phyloP scores from a whole-genome alignment of 495 filamentous ascomycete species.

The Trichocladium antarcticum region DNA sequence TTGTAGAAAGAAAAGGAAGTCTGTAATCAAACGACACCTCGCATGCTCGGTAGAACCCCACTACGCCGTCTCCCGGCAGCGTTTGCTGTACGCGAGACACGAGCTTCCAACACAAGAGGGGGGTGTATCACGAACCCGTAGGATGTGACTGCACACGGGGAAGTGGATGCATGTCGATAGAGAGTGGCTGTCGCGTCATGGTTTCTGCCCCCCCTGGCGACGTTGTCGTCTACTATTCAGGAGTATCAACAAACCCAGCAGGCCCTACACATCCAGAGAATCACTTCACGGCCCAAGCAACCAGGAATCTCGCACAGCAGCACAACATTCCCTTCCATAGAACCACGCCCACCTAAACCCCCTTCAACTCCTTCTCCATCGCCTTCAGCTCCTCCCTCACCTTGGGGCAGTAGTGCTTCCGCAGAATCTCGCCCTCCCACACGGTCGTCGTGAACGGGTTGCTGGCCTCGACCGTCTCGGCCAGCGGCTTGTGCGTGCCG shows the following conservation, averaged over 20 bases:
- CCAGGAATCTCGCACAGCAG: not conserved
- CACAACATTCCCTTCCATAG: not conserved
- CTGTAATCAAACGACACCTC: not conserved
- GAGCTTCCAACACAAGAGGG: no score
- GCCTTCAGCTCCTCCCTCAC: conserved; percentile 63
- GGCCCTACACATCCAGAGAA: not conserved
- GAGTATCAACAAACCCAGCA: not conserved
- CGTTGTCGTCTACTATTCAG: not conserved
- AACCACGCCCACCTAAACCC: not conserved
- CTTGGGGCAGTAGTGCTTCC: conserved; percentile 75
- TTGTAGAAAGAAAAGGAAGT: not conserved
- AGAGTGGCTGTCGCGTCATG: no score
- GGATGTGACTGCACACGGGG: no score
- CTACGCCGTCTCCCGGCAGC: no score
- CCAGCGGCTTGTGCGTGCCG: conserved; percentile 43
- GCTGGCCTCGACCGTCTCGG: conserved; percentile 57
- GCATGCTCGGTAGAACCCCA: not conserved
- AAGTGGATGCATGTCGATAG: no score
- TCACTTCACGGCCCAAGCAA: no score
- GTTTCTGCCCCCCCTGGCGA: not conserved
- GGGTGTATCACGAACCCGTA: no score
- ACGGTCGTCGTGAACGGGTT: conserved; percentile 84
- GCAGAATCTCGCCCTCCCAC: conserved; percentile 86
- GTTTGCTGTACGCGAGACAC: no score
- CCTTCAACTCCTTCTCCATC: conserved; percentile 50